Evolutionary conservation across 345 rosid species (phyloP).

Genomic region (Populus deltoides): DNA sequence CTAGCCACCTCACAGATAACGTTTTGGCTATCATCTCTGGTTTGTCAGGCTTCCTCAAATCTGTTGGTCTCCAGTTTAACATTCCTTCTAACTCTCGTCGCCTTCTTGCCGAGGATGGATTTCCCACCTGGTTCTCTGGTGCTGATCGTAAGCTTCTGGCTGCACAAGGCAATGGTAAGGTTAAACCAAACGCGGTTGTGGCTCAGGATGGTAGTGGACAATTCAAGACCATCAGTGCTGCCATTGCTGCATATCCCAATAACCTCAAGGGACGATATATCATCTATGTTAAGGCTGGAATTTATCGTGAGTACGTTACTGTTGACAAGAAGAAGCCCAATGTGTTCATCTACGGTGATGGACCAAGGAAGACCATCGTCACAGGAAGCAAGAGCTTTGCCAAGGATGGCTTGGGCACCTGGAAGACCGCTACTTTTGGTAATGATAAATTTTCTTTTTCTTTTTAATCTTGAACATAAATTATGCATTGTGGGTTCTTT

Average conservation of each 20-base stretch:
- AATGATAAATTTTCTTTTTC: neutral
- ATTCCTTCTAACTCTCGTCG: conserved; percentile 35
- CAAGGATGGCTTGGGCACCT: conserved; percentile 42
- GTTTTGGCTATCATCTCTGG: conserved; percentile 13
- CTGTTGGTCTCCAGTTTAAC: conserved; percentile 26
- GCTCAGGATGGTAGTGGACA: conserved; percentile 81
- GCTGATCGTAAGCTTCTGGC: conserved; percentile 62
- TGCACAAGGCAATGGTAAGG: conserved; percentile 19
- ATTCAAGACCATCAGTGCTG: conserved; percentile 48
- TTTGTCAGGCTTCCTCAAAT: conserved; percentile 33
- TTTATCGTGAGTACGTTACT: conserved; percentile 43
- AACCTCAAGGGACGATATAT: conserved; percentile 39
- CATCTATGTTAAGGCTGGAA: conserved; percentile 67
- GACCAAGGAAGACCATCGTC: conserved; percentile 59
- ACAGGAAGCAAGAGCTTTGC: conserved; percentile 46
- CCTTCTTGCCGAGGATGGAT: conserved; percentile 32
- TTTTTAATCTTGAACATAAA: neutral
- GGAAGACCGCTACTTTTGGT: conserved; percentile 53
- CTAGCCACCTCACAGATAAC: conserved; percentile 14
- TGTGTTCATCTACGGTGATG: conserved; percentile 69
- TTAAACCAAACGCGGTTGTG: conserved; percentile 53
- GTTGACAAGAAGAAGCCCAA: conserved; percentile 49
- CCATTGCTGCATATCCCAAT: conserved; percentile 47
- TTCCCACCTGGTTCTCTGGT: conserved; percentile 63
- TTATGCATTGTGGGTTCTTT: neutral